Conservation (phyloP, 805 yeast species). For the Candida nanaspora region DNA sequence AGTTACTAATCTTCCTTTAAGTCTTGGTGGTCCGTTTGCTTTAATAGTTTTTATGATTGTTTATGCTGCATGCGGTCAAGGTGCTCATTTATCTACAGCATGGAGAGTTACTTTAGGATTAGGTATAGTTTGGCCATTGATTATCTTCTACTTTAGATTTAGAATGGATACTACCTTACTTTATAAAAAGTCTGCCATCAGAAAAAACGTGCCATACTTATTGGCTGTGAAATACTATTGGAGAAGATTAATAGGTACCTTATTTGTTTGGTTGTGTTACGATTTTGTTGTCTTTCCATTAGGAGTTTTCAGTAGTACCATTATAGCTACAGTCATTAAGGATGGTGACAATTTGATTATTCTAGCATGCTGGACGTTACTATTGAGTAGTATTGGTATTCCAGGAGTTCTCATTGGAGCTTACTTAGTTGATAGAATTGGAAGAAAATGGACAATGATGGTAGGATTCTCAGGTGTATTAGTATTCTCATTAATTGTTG, state of each 20-base stretch:
- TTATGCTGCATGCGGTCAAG: slow-evolving; percentile 29
- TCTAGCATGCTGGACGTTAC: slow-evolving; percentile 39
- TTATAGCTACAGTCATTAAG: slow-evolving; percentile 36
- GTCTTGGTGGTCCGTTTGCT: slow-evolving; percentile 43
- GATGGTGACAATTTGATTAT: slow-evolving; percentile 25
- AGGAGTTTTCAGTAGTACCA: slow-evolving; percentile 48
- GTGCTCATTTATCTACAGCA: slow-evolving; percentile 24
- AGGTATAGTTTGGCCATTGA: slow-evolving; percentile 47
- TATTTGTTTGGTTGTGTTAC: slow-evolving; percentile 55
- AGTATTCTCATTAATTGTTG: slow-evolving; percentile 38
- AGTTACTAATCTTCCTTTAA: slow-evolving; percentile 39
- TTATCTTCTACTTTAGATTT: slow-evolving; percentile 60
- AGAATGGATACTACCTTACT: slow-evolving; percentile 46
- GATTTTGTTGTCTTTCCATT: slow-evolving; percentile 63
- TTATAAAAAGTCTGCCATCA: slow-evolving; percentile 38
- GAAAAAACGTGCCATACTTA: slow-evolving; percentile 44
- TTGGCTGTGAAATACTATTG: slow-evolving; percentile 45
- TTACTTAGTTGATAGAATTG: slow-evolving; percentile 33
- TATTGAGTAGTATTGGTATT: slow-evolving; percentile 28
- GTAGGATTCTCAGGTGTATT: slow-evolving; percentile 21
- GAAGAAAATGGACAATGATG: slow-evolving; percentile 35
- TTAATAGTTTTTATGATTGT: slow-evolving; percentile 37
- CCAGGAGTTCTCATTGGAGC: slow-evolving; percentile 31
- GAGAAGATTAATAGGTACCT: slow-evolving; percentile 44
- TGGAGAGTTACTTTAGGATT: slow-evolving; percentile 45